Evolutionary conservation across 805 yeast genomes (phyloP), one percentile per base, ranked within the genome.

Genomic region (Barnettozyma salicaria): DNA sequence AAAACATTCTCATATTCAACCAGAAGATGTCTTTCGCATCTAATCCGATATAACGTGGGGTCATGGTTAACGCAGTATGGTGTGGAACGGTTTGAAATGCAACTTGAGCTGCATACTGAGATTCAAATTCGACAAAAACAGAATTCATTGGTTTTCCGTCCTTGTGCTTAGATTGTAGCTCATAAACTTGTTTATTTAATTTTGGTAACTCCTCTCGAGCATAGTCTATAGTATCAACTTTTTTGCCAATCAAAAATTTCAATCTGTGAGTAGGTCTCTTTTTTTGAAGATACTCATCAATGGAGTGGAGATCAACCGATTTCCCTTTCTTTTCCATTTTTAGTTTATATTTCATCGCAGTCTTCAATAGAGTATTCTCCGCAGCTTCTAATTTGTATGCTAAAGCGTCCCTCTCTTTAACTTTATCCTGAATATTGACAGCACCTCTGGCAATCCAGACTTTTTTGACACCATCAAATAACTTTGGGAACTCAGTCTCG

Each of bases 381-480:
- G 90, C 81, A 28, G 54, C 61, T 58, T 90, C 98, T 36, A 90
- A 67, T 48, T 68, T 69, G 42, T 52, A 47, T 4, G 82, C 86
- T 43, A 85, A 59, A 14, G 58, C 58, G 26, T 73, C 72, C 56
- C 97, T 78, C 49, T 73, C 64, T 13, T 61, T 55, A 23, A 85
- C 81, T 49, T 72, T 70, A 23, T 65, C 60, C 7, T 66, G 74
- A 40, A 90, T 68, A 26, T 69, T 61, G 38, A 70, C 59, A 43
- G 66, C 58, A 48, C 76, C 78, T 55, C 95, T 73, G 20, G 89
- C 78, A 30, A 88, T 78, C 78, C 88, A 85, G 33, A 90, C 81
- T 43, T 76, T 68, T 52, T 76, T 81, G 27, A 87, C 95, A 45
- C 95, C 96, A 30, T 76, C 79, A 53, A 87, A 89, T 40, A 89